A percentile compares a stretch with the other conserved stretches of the same genome.
phyloP scores from a whole-genome alignment of 2,329 filamentous ascomycete genomes.

The Sporothrix brunneoviolacea region DNA sequence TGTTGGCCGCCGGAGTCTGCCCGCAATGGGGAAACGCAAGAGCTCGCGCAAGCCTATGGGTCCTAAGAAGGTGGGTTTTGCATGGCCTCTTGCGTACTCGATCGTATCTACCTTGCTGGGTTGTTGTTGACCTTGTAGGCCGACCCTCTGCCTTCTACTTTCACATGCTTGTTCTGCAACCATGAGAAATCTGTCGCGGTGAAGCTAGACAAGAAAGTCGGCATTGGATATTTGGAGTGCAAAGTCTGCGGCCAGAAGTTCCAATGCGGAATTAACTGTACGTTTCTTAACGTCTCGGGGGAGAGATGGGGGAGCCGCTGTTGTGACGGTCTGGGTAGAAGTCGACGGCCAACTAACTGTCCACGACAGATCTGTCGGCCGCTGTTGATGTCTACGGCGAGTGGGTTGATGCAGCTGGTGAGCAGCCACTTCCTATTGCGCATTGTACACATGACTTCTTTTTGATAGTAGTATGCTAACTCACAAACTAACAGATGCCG shows the following conservation, averaged over 20 bases:
- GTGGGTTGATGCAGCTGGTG: slow-evolving; percentile 84
- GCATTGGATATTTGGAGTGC: slow-evolving; percentile 78
- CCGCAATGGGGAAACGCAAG: slow-evolving; percentile 81
- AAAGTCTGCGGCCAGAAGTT: slow-evolving; percentile 92
- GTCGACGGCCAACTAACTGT: background rate
- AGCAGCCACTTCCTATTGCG: slow-evolving; percentile 14
- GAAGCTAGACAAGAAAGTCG: slow-evolving; percentile 88
- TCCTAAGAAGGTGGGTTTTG: slow-evolving; percentile 65
- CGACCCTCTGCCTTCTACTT: slow-evolving; percentile 71
- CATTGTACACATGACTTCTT: no score
- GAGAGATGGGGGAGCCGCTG: background rate
- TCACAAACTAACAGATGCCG: slow-evolving; percentile 34
- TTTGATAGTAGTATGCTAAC: no score
- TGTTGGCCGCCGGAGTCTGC: background rate
- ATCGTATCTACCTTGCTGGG: no score
- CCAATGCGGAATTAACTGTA: slow-evolving; percentile 89
- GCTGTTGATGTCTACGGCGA: slow-evolving; percentile 95
- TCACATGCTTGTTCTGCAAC: slow-evolving; percentile 97
- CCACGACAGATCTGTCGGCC: slow-evolving; percentile 68
- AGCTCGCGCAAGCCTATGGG: slow-evolving; percentile 74
- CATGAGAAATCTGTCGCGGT: slow-evolving; percentile 89
- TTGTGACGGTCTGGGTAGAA: no score
- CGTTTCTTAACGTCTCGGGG: slow-evolving; percentile 24
- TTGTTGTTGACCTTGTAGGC: slow-evolving; percentile 34
- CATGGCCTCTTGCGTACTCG: no score